Base-by-base conservation (phyloP, 2,329 filamentous ascomycete species). In the Westerdykella sp. region DNA sequence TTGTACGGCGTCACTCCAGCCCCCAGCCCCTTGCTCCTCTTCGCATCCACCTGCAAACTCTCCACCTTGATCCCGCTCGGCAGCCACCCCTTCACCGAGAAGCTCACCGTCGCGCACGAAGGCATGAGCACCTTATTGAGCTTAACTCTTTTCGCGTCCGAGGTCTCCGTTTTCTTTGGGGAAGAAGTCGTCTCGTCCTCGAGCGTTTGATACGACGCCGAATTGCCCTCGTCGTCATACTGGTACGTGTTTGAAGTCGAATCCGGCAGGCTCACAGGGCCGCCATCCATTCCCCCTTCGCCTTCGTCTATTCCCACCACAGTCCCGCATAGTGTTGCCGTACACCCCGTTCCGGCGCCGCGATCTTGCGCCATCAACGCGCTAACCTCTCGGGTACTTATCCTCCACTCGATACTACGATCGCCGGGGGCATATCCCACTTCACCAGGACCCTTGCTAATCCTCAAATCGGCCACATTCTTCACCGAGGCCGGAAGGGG, bases 1-100 rank as follows among this genome's bases (percentile, higher is more conserved):
- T 97, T 98, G 69, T 95, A 97, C 18, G 93, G 93, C 69, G 89
- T 94, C 32, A 97, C 81, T 2, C 85, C 81, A 53, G 95, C 88
- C 0, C 88, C 88, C 37, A 98, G 59, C 0, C 93, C 93, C 44
- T 84, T 79, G 66, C 87, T 95, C 70, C 84, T 89, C 64, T 86
- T 83, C n/a, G 80, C 73, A 62, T 83, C 79, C 12, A 84, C 67
- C n/a, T 72, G 71, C 48, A 84, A 59, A 52, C 74, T 77, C 41
- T 83, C 80, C 1, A 84, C 80, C 47, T 74, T 78, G 54, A 84
- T 73, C 3, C 80, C 80, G 51, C 79, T 83, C 0, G 80, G 75
- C 32, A 84, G 62, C 79, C 80, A 83, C 2, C 80, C 80, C 48
- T 79, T 79, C 36, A 82, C 76, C 18, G 66, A 67, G 49, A 75